Base-by-base conservation (phyloP, 257 asterid genomes). In the Solanum bulbocastanum region DNA sequence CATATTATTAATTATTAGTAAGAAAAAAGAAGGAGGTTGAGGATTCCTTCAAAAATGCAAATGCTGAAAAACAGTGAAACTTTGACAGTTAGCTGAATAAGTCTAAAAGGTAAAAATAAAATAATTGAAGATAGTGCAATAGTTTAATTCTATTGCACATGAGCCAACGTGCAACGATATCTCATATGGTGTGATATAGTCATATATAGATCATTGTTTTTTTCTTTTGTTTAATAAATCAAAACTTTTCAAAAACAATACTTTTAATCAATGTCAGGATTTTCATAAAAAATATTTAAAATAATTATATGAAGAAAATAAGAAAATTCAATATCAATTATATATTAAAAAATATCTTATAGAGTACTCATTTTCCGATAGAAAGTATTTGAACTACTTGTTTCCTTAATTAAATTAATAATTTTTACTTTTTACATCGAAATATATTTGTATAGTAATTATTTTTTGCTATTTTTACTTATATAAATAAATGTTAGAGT, bases 71-170 rank as follows among this genome's bases (percentile, higher is more conserved):
- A 81, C 42, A 81, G 85, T 27, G 68, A 7, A 81, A 27, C 40
- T 30, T 81, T 46, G 68, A 27, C 85, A 27, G 68, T 30, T 81
- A 27, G 40, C 66, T 27, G n/a, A 79, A 79, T 78, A 37, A 46
- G 85, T 46, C 42, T 46, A 4, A 73, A 73, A 40, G 12, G 30
- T 1, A 82, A 0, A 40, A 20, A 66, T 79, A 37, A 40, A 86
- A 18, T 6, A 75, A 79, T 12, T 56, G 69, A 66, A 12, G 74
- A 87, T 30, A 46, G 93, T 91, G 92, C 75, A 74, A 72, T 85
- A 72, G 27, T 81, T 46, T 27, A 81, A 44, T 46, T 10, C 16
- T 2, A 14, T 46, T 46, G 85, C 85, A 81, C 85, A 30, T 81
- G 42, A 81, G 66, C 68, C 85, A 27, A 46, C 36, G 40, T 46